Percentiles rank a stretch among this genome's conserved stretches.
phyloP scores from a whole-genome alignment of 257 asterid genomes.

The Solanum sejunctum region DNA sequence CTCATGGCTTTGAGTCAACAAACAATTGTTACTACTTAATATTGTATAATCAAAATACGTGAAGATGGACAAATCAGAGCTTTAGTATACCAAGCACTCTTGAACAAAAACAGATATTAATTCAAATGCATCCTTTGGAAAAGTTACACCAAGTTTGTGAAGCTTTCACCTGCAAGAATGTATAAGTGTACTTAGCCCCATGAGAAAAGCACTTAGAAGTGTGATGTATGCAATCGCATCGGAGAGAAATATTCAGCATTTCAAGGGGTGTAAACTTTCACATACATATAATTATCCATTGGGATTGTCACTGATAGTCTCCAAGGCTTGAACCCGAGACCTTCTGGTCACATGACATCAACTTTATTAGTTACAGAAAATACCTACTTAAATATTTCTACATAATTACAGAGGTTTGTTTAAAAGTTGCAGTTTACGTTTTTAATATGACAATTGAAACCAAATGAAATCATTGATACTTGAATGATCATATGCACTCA shows the following conservation, averaged over 20 bases:
- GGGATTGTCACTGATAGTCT: not conserved
- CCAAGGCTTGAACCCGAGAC: too few species aligned
- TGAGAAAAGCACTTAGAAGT: conserved; percentile 2
- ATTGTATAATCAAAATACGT: not conserved
- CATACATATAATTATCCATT: not conserved
- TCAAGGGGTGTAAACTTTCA: not conserved
- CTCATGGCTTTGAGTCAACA: not conserved
- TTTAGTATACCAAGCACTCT: conserved; percentile 56
- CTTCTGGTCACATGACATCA: too few species aligned
- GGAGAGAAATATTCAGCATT: not conserved
- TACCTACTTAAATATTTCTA: not conserved
- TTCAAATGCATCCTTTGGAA: conserved; percentile 92
- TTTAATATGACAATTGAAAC: not conserved
- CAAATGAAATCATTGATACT: not conserved
- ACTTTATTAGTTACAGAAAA: too few species aligned
- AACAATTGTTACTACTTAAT: not conserved
- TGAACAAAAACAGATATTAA: conserved; percentile 62
- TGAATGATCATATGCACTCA: not conserved
- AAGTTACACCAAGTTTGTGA: conserved; percentile 81
- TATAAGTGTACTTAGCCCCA: conserved; percentile 4
- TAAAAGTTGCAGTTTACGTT: not conserved
- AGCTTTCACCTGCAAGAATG: conserved; percentile 76
- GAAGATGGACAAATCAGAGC: not conserved
- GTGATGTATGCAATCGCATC: not conserved
- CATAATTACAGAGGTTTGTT: not conserved